phyloP scores from a whole-genome alignment of 768 basidiomycete species.

The Tylopilus subfusipes region DNA sequence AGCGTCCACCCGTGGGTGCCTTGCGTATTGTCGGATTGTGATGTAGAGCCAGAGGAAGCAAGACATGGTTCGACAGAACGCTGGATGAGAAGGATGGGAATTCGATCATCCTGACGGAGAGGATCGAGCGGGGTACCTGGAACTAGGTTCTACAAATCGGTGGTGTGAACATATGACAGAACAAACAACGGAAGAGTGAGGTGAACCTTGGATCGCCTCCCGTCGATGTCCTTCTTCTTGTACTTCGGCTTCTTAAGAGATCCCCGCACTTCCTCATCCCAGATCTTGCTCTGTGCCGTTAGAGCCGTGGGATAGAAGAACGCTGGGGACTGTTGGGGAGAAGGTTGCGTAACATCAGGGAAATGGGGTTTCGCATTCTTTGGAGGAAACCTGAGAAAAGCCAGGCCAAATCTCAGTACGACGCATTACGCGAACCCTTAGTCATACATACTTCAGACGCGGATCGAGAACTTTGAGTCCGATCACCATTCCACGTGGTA shows the following conservation, averaged over 20 bases:
- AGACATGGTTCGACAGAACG: constrained; percentile 53
- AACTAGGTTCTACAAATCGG: constrained; percentile 54
- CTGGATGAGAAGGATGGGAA: constrained; percentile 83
- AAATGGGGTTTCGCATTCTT: constrained; percentile 56
- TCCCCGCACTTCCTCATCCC: constrained; percentile 59
- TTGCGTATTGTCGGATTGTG: constrained; percentile 30
- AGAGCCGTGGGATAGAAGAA: constrained; percentile 48
- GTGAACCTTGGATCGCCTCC: constrained; percentile 67
- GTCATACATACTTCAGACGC: constrained; percentile 70
- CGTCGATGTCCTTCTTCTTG: constrained; percentile 83
- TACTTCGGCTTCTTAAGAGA: constrained; percentile 58
- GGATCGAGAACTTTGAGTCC: constrained; percentile 85
- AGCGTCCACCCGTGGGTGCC: constrained; percentile 85
- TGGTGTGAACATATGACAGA: background rate
- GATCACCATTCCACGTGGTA: constrained; percentile 73
- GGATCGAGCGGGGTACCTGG: constrained; percentile 75
- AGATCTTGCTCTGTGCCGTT: constrained; percentile 67
- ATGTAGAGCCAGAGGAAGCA: constrained; percentile 10
- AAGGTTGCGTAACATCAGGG: constrained; percentile 24
- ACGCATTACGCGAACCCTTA: background rate
- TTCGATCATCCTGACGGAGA: constrained; percentile 70
- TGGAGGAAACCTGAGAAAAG: constrained; percentile 69
- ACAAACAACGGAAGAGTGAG: background rate
- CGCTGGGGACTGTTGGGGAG: constrained; percentile 26
- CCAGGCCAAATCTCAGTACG: background rate